Percentiles rank a stretch among this genome's conserved stretches.
Evolutionary conservation across 192 early-diverging fungal species (phyloP).

Genomic region (Dispira parvispora): DNA sequence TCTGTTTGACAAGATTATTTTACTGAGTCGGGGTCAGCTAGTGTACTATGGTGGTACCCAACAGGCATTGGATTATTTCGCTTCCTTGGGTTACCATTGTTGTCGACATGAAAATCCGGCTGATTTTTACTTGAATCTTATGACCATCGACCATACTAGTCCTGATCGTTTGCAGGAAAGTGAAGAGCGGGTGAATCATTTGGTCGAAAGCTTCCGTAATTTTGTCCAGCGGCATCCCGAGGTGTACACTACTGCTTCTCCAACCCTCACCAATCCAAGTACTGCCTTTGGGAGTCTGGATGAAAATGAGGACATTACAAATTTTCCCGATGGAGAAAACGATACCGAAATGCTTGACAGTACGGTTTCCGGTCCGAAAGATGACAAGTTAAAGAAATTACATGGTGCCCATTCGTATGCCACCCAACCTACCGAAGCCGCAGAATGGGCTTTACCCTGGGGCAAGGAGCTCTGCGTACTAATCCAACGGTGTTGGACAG

Average conservation of each 20-base stretch:
- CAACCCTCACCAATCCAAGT: neutral
- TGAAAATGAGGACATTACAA: neutral
- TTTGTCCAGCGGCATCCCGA: neutral
- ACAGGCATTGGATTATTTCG: slow-evolving; percentile 28
- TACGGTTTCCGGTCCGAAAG: no score
- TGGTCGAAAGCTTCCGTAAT: slow-evolving; percentile 11
- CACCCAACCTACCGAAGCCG: no score
- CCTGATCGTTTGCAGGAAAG: slow-evolving; percentile 21
- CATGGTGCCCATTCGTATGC: no score
- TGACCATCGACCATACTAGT: slow-evolving; percentile 34
- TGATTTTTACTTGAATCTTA: slow-evolving; percentile 49
- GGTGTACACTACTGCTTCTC: neutral
- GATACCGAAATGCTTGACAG: no score
- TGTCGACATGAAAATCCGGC: slow-evolving; percentile 54
- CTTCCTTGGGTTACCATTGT: slow-evolving; percentile 35
- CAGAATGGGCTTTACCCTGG: slow-evolving; percentile 22
- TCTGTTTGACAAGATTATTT: slow-evolving; percentile 65
- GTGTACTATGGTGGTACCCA: slow-evolving; percentile 40
- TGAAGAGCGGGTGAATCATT: slow-evolving; percentile 21
- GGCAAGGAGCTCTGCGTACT: slow-evolving; percentile 28
- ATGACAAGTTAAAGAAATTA: no score
- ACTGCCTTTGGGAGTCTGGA: neutral
- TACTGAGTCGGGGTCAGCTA: slow-evolving; percentile 44
- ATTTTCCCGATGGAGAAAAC: neutral
- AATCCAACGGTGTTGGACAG: slow-evolving; percentile 30